Conservation (phyloP, 2,329 filamentous ascomycete genomes). For the Chaetomium strumarium region DNA sequence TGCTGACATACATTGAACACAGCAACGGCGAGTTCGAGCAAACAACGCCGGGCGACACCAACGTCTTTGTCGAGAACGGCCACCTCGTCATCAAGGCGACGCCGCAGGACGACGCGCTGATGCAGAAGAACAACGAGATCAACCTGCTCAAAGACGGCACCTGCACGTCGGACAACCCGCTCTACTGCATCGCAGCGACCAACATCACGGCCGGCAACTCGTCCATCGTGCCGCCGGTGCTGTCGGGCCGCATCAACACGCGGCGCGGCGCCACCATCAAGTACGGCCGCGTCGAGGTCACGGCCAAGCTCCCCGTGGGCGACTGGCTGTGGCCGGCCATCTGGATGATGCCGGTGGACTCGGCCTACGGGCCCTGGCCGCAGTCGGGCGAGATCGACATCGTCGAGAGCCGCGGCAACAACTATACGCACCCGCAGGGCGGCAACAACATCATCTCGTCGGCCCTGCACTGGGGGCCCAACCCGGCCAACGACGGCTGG, state of each 20-base stretch:
- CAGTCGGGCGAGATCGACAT: constrained; percentile 80
- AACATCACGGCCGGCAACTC: constrained; percentile 66
- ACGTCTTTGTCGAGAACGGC: constrained; percentile 66
- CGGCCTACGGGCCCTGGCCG: constrained; percentile 72
- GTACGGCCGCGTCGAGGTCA: constrained; percentile 77
- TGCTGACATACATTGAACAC: constrained; percentile 1
- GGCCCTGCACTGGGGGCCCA: constrained; percentile 76
- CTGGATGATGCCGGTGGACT: constrained; percentile 74
- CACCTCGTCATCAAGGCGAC: constrained; percentile 71
- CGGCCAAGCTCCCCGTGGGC: constrained; percentile 66
- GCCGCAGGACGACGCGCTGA: constrained; percentile 60
- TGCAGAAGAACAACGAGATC: constrained; percentile 61
- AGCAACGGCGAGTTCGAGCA: constrained; percentile 78
- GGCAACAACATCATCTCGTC: constrained; percentile 78
- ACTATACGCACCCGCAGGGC: constrained; percentile 67
- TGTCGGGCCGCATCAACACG: constrained; percentile 73
- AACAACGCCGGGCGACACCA: constrained; percentile 66
- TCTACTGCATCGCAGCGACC: constrained; percentile 62
- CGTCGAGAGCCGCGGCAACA: constrained; percentile 74
- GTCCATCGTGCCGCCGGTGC: constrained; percentile 70
- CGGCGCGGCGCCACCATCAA: constrained; percentile 65
- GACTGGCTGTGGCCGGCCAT: constrained; percentile 94
- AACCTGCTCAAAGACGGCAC: constrained; percentile 60
- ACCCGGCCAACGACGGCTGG: constrained; percentile 67
- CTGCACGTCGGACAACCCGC: constrained; percentile 58